These are phyloP conservation scores for Amanita pseudoporphyria DNA, from an alignment of 768 basidiomycete genomes.

Conservation along the genomic window DNA sequence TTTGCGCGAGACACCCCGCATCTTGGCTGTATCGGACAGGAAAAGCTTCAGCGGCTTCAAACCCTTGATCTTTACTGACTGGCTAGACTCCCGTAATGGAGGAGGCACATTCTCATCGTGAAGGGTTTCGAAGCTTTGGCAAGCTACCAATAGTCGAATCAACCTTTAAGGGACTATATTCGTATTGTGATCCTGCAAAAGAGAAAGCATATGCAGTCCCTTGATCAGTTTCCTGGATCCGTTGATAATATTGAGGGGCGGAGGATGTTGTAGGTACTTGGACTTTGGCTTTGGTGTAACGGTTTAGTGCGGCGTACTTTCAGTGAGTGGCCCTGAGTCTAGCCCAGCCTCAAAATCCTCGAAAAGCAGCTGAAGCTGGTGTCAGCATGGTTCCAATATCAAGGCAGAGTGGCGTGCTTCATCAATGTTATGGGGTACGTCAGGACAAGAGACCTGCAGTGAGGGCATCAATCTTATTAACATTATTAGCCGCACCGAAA, in stretches of 20 bases:
- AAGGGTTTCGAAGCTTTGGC: constrained; percentile 2
- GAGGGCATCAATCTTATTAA: constrained; percentile 63
- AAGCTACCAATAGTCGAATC: not conserved
- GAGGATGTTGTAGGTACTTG: constrained; percentile 24
- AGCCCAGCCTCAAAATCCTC: constrained; percentile 40
- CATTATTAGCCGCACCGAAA: constrained; percentile 46
- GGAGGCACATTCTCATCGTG: constrained; percentile 31
- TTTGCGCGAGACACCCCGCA: constrained; percentile 47
- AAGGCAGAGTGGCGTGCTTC: constrained; percentile 42
- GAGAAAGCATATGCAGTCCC: constrained; percentile 51
- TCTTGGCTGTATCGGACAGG: constrained; percentile 54
- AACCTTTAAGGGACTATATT: constrained; percentile 21
- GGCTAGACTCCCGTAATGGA: constrained; percentile 10
- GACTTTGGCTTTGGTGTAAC: constrained; percentile 25
- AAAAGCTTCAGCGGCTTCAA: constrained; percentile 52
- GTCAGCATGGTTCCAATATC: constrained; percentile 26
- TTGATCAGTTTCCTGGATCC: constrained; percentile 19
- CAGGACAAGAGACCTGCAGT: constrained; percentile 48
- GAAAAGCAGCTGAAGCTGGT: constrained; percentile 47
- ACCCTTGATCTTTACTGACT: constrained; percentile 29
- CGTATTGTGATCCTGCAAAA: constrained; percentile 49
- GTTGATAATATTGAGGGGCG: constrained; percentile 26
- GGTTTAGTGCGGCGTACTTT: constrained; percentile 56
- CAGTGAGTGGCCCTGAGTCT: constrained; percentile 38
- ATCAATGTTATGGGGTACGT: constrained; percentile 39